Conservation (phyloP, 768 basidiomycete genomes). For the Phaeotremella skinneri region DNA sequence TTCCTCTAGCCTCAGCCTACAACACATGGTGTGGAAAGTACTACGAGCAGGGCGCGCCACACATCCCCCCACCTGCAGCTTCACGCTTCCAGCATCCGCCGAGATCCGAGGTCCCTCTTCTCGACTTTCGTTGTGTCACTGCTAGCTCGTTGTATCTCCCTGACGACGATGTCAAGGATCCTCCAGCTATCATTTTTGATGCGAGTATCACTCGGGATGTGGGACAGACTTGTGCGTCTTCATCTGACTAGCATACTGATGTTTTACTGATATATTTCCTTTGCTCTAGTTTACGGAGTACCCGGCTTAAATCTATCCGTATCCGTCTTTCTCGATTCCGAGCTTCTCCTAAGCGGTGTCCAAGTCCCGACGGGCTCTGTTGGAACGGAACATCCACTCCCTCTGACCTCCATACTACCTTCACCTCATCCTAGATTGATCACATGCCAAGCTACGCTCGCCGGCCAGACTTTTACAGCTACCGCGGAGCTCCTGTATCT, state of each 20-base stretch:
- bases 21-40: constrained; percentile 32
- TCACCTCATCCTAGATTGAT: constrained; percentile 3
- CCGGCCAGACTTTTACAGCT: constrained; percentile 55
- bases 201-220: constrained; percentile 18
- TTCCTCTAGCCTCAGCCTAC: not conserved
- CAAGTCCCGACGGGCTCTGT: constrained; percentile 4
- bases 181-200: constrained; percentile 23
- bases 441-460: constrained; percentile 15
- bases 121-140: constrained; percentile 26
- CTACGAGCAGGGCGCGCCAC: constrained; percentile 24
- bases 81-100: constrained; percentile 15
- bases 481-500: constrained; percentile 53
- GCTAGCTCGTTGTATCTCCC: constrained; percentile 23
- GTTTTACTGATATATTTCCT: not conserved
- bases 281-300: not conserved
- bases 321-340: not conserved
- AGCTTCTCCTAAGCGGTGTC: not conserved
- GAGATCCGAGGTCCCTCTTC: constrained; percentile 1
- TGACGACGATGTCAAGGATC: constrained; percentile 20
- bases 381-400: constrained; percentile 9
- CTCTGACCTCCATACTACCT: constrained; percentile 4
- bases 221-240: constrained; percentile 20
- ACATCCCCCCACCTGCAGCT: constrained; percentile 15
- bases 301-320: not conserved
- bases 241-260: not conserved